phyloP scores from a whole-genome alignment of 148 eudicot genomes.

The Fagopyrum tataricum region DNA sequence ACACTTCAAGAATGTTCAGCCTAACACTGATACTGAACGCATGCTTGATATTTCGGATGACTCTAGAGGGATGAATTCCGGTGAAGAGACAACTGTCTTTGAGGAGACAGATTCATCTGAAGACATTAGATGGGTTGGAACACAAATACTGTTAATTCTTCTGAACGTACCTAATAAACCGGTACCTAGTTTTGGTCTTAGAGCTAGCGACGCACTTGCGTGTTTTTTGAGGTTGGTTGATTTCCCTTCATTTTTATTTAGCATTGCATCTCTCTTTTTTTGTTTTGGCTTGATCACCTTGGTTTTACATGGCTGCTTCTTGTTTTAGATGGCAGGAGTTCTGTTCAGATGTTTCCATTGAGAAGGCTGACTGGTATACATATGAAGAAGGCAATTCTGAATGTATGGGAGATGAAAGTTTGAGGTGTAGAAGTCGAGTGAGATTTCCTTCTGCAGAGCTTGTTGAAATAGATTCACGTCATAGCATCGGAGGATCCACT shows the following conservation, averaged over 20 bases:
- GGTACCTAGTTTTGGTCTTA: conserved; percentile 39
- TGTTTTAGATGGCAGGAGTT: conserved; percentile 74
- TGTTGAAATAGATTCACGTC: conserved; percentile 23
- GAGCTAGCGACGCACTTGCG: conserved; percentile 43
- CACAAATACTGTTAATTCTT: conserved; percentile 54
- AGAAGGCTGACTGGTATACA: conserved; percentile 74
- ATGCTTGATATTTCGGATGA: background rate
- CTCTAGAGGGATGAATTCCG: conserved; percentile 20
- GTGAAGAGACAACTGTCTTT: conserved; percentile 19
- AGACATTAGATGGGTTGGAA: conserved; percentile 74
- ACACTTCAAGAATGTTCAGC: conserved; percentile 27
- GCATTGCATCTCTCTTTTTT: background rate
- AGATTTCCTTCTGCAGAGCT: conserved; percentile 23
- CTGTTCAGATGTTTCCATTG: conserved; percentile 67
- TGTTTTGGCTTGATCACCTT: background rate
- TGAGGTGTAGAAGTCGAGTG: background rate
- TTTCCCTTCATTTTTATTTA: background rate
- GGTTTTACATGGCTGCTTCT: conserved; percentile 2
- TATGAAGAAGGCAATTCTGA: conserved; percentile 18
- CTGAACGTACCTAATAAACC: conserved; percentile 49
- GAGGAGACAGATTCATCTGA: conserved; percentile 19
- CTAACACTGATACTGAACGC: conserved; percentile 19
- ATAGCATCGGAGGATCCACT: conserved; percentile 20
- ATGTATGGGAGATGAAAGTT: conserved; percentile 14
- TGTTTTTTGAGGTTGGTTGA: conserved; percentile 62